phyloP scores from a whole-genome alignment of 306 rosid species.

The Comarum palustre region DNA sequence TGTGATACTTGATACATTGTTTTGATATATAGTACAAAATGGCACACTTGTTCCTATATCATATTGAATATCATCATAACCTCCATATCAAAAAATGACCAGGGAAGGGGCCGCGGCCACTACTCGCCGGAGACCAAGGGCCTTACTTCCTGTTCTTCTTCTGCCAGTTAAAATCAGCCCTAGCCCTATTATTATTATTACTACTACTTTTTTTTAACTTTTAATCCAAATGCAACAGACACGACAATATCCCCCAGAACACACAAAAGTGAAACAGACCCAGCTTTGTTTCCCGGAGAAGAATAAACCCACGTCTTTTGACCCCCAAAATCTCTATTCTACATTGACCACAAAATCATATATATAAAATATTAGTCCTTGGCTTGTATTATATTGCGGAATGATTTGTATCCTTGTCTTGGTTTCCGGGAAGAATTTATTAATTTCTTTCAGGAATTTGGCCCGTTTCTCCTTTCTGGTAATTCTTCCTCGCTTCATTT shows the following conservation, averaged over 20 bases:
- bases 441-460: conserved; percentile 9
- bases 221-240: not conserved
- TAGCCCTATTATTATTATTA: not conserved
- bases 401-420: conserved; percentile 19
- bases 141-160: no score
- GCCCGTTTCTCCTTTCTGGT: not conserved
- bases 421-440: conserved; percentile 19
- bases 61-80: no score
- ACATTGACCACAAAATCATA: not conserved
- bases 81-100: no score
- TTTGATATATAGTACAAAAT: no score
- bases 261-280: not conserved
- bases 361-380: not conserved
- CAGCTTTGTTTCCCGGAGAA: conserved; percentile 6
- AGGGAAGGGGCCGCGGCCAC: no score
- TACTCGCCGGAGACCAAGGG: no score
- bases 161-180: no score
- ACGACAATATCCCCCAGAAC: not conserved
- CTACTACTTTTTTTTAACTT: not conserved
- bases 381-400: no score
- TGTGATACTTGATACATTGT: no score
- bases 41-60: no score
- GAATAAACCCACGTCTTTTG: conserved; percentile 16
- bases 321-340: not conserved
- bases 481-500: not conserved